A percentile compares a stretch with the other conserved stretches of the same genome.
These are phyloP conservation scores for Pseudogymnoascus sp. DNA, from an alignment of 2,329 filamentous ascomycete species.

Conservation along the genomic window DNA sequence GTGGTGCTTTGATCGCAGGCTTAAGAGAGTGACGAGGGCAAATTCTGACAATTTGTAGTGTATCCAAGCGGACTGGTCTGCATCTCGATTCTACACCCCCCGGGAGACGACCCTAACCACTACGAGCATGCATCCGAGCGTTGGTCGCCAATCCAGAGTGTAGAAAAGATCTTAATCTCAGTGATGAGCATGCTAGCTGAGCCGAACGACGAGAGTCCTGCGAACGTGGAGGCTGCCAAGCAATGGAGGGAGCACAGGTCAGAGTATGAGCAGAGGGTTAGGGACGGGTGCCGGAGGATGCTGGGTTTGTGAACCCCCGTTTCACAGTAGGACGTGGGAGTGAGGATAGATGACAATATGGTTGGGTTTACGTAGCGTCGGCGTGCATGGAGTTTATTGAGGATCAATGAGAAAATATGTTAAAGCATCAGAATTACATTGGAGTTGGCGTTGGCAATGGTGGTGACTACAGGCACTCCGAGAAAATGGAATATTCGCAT, in stretches of 20 bases:
- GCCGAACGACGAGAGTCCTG: conserved; percentile 93
- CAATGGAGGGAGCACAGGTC: conserved; percentile 81
- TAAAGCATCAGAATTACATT: not conserved
- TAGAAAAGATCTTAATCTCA: conserved; percentile 93
- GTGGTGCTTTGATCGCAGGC: not conserved
- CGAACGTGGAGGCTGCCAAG: conserved; percentile 91
- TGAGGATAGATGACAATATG: not conserved
- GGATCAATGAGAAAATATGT: not conserved
- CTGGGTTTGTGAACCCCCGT: conserved; percentile 55
- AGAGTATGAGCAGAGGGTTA: conserved; percentile 82
- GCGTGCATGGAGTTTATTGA: not conserved
- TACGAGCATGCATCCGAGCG: conserved; percentile 94
- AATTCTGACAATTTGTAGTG: conserved; percentile 45
- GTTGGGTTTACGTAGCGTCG: not conserved
- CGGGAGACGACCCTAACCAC: conserved; percentile 95
- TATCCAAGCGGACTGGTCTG: conserved; percentile 89
- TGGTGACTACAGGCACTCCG: not conserved
- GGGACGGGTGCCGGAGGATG: conserved; percentile 71
- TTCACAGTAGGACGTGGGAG: no score
- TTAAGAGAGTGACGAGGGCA: not conserved
- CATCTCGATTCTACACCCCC: conserved; percentile 95
- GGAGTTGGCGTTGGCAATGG: not conserved
- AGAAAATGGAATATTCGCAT: not conserved
- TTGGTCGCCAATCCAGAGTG: conserved; percentile 93
- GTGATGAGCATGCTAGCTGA: conserved; percentile 99